Base-by-base conservation (phyloP, 768 basidiomycete species). In the Phylloporus sp. region DNA sequence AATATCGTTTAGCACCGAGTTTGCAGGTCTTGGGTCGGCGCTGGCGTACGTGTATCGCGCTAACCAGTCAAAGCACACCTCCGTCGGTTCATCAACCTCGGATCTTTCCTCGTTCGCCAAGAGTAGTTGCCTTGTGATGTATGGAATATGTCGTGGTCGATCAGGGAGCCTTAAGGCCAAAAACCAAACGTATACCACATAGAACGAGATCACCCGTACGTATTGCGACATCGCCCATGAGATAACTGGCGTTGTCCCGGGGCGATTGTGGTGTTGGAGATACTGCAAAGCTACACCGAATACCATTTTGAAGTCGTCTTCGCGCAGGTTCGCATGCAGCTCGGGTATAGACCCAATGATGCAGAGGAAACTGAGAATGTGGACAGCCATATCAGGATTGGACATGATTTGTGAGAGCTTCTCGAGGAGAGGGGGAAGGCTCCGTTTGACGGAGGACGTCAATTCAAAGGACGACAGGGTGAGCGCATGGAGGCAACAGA, bases 11-110 rank as follows among this genome's bases (percentile, higher is more conserved):
- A 97, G 75, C 41, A 84, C 73, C 1, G 90, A 90, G 26, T 74
- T 77, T 1, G 91, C 80, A 3, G 95, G 91, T 14, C 88, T 80
- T 1, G 95, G 94, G 61, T 96, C 93, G 14, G 92, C 91, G 58
- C 86, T 92, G 13, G 85, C 91, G 58, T 94, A 97, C 0, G 95
- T 86, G 62, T 96, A 96, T 15, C 96, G 77, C 9, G 91, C 86
- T 15, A 99, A 75, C 92, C 94, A 98, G 64, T 99, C 96, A 60
- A 98, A 94, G 67, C 91, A 95, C 28, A 98, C 95, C 61, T 97
- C 91, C 0, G 93, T 90, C 22, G 86, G 84, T 49, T 89, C 90
- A 63, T 98, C 96, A 6, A 94, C 71, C 32, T 79, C 75, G 2
- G 71, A 69, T 43, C 78, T 79, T 13, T 79, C 83, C 49, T 88